A percentile compares a stretch with the other conserved stretches of the same genome.
phyloP scores from a whole-genome alignment of 2,329 filamentous ascomycete species.

The Hypoxylon sp. region DNA sequence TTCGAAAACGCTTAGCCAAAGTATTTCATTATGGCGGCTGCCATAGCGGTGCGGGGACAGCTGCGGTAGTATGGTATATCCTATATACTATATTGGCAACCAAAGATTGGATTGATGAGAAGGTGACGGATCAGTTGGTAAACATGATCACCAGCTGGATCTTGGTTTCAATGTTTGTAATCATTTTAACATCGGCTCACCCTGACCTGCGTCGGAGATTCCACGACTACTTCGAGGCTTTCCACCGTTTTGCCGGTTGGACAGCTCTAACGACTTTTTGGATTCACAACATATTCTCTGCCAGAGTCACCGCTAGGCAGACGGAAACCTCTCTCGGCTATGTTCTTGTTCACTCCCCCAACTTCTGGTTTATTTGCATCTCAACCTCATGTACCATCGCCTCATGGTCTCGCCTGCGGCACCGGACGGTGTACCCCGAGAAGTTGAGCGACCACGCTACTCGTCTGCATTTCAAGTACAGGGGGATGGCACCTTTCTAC shows the following conservation, averaged over 20 bases:
- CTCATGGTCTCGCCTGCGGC: slow-evolving; percentile 81
- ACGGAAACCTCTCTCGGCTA: slow-evolving; percentile 54
- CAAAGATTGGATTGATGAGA: slow-evolving; percentile 49
- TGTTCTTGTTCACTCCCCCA: slow-evolving; percentile 59
- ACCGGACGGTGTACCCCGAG: slow-evolving; percentile 75
- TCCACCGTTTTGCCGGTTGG: slow-evolving; percentile 82
- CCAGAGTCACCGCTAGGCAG: slow-evolving; percentile 61
- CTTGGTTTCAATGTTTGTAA: slow-evolving; percentile 68
- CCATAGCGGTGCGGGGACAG: slow-evolving; percentile 67
- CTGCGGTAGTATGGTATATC: slow-evolving; percentile 67
- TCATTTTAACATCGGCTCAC: slow-evolving; percentile 74
- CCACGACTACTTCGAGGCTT: slow-evolving; percentile 80
- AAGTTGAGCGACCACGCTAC: slow-evolving; percentile 80
- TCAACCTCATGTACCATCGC: slow-evolving; percentile 77
- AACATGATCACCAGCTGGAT: slow-evolving; percentile 58
- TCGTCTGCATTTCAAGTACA: slow-evolving; percentile 78
- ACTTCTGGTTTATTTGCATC: slow-evolving; percentile 78
- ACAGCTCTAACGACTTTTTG: slow-evolving; percentile 64
- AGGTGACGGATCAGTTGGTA: slow-evolving; percentile 43
- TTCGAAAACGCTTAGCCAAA: slow-evolving; percentile 65
- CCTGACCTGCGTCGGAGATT: slow-evolving; percentile 73
- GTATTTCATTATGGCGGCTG: slow-evolving; percentile 69
- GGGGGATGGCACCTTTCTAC: slow-evolving; percentile 69
- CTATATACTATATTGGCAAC: slow-evolving; percentile 54
- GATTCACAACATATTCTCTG: slow-evolving; percentile 75